phyloP scores from a whole-genome alignment of 108 stramenopile species.

The Cyclotella cryptica region DNA sequence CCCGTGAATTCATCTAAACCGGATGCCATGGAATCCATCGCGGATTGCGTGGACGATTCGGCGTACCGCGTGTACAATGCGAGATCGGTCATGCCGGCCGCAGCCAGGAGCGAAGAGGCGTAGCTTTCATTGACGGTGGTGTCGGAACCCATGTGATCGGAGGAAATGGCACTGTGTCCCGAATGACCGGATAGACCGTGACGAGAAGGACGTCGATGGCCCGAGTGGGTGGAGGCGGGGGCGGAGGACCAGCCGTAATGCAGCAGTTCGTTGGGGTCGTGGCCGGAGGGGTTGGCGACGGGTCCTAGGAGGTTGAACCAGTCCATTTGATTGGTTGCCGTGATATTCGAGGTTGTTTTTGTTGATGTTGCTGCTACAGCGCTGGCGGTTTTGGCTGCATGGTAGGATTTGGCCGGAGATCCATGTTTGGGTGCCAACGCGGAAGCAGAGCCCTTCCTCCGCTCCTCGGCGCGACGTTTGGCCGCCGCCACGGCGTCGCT shows the following conservation, averaged over 20 bases:
- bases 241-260: not conserved
- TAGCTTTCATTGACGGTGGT: conserved; percentile 19
- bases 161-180: conserved; percentile 37
- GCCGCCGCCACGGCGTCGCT: conserved; percentile 48
- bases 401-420: not conserved
- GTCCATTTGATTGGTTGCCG: conserved; percentile 65
- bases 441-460: conserved; percentile 6
- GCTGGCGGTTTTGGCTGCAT: not conserved
- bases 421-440: not conserved
- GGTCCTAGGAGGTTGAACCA: conserved; percentile 87
- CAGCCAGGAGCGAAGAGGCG: conserved; percentile 25
- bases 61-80: conserved; percentile 33
- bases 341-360: not conserved
- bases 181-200: conserved; percentile 23
- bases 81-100: conserved; percentile 35
- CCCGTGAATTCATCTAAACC: conserved; percentile 47
- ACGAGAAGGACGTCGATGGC: conserved; percentile 15
- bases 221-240: conserved; percentile 8
- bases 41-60: conserved; percentile 17
- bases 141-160: conserved; percentile 39
- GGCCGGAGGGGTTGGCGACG: conserved; percentile 69
- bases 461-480: conserved; percentile 49
- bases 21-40: conserved; percentile 23
- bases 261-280: conserved; percentile 7
- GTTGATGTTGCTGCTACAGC: not conserved